phyloP scores from a whole-genome alignment of 2,329 filamentous ascomycete genomes.

The Talaromyces sp. region DNA sequence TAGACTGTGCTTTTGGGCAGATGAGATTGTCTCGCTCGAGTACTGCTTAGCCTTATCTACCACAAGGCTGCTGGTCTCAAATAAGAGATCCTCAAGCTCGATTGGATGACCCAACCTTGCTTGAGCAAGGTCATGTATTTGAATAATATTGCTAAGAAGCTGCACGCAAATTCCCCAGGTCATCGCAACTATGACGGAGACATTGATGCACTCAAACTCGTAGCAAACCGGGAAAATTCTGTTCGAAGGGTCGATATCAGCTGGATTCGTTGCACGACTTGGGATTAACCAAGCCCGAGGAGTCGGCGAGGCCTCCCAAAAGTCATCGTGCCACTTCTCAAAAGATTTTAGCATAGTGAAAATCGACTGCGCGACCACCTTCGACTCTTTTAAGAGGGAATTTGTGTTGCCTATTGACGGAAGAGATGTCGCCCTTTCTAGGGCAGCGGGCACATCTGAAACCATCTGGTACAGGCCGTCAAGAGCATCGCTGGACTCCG shows the following conservation, averaged over 20 bases:
- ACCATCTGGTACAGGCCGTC: not conserved
- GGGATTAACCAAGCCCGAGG: not conserved
- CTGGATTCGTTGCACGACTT: not conserved
- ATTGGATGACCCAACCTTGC: not conserved
- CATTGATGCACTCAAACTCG: not conserved
- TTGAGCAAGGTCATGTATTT: not conserved
- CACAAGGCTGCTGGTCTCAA: not conserved
- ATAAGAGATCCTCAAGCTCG: not conserved
- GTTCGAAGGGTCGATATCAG: not conserved
- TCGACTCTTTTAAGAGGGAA: not conserved
- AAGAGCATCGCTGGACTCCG: not conserved
- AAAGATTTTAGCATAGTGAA: not conserved
- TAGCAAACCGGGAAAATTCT: not conserved
- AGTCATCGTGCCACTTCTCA: not conserved
- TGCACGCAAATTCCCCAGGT: not conserved
- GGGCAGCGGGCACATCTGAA: not conserved
- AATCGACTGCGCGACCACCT: not conserved
- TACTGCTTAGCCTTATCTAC: not conserved
- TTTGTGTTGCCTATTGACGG: not conserved
- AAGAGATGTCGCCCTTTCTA: not conserved
- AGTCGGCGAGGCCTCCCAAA: not conserved
- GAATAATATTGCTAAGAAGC: not conserved
- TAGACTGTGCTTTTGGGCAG: not conserved
- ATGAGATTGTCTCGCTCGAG: not conserved
- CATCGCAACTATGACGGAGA: not conserved